phyloP scores from a whole-genome alignment of 257 asterid species.

The Ilex aquifolium region DNA sequence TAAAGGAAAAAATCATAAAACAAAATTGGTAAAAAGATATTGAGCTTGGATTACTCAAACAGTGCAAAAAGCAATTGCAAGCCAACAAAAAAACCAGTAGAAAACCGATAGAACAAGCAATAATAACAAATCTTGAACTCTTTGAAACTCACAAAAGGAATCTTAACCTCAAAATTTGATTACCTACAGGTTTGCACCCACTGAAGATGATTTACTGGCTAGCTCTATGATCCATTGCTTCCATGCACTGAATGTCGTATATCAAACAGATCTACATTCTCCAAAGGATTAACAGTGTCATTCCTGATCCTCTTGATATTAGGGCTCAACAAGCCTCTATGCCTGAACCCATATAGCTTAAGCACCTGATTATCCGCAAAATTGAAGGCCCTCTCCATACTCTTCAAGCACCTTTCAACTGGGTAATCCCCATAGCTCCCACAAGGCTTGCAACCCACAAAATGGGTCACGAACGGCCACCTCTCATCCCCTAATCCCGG shows the following conservation, averaged over 20 bases:
- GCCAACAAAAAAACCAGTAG: too few relatives aligned
- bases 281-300: constrained; percentile 63
- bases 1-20: too few relatives aligned
- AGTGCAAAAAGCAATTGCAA: too few relatives aligned
- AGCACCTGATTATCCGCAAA: constrained; percentile 90
- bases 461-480: constrained; percentile 97
- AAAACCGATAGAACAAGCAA: too few relatives aligned
- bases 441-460: constrained; percentile 96
- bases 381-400: constrained; percentile 92
- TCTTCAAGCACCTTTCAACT: constrained; percentile 78
- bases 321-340: constrained; percentile 88
- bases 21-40: too few relatives aligned
- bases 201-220: constrained; percentile 16
- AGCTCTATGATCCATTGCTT: constrained; percentile 41
- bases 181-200: constrained; percentile 39
- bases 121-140: too few relatives aligned
- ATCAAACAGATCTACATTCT: constrained; percentile 73
- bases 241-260: constrained; percentile 50
- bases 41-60: too few relatives aligned
- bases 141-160: background rate
- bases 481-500: constrained; percentile 92
- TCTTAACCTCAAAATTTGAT: constrained; percentile 2
- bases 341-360: constrained; percentile 84
- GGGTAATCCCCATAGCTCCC: constrained; percentile 95
- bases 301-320: constrained; percentile 82